phyloP scores from a whole-genome alignment of 169 alveolate species.

The Cryptosporidium baileyi region DNA sequence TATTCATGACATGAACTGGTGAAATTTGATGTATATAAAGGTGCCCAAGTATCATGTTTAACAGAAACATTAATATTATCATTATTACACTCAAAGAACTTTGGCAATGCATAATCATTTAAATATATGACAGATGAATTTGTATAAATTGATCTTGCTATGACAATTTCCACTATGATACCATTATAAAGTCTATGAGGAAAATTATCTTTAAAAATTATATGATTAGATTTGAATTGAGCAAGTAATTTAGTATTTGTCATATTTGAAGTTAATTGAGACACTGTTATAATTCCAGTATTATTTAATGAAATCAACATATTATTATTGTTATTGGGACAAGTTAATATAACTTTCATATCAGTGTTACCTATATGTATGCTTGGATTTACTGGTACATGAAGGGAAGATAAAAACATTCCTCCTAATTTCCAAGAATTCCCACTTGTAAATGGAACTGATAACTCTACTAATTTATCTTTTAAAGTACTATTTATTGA shows the following conservation, averaged over 20 bases:
- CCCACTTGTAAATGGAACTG: slow-evolving; percentile 11
- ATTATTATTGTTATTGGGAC: slow-evolving; percentile 12
- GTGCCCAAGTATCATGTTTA: slow-evolving; percentile 59
- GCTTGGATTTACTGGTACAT: slow-evolving; percentile 38
- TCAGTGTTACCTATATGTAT: slow-evolving; percentile 35
- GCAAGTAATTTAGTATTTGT: slow-evolving; percentile 3
- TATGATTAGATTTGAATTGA: neutral
- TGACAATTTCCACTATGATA: slow-evolving; percentile 17
- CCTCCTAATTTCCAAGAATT: slow-evolving; percentile 64
- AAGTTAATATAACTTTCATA: slow-evolving; percentile 17
- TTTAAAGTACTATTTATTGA: neutral
- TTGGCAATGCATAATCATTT: slow-evolving; percentile 11
- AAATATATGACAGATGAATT: slow-evolving; percentile 36
- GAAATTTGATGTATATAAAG: slow-evolving; percentile 47
- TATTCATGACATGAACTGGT: slow-evolving; percentile 49
- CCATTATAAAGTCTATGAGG: slow-evolving; percentile 43
- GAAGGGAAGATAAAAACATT: slow-evolving; percentile 48
- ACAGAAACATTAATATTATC: slow-evolving; percentile 21
- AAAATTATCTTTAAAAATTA: neutral
- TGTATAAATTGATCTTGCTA: slow-evolving; percentile 50
- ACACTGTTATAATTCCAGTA: slow-evolving; percentile 15
- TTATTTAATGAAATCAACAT: slow-evolving; percentile 15
- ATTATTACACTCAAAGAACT: slow-evolving; percentile 21
- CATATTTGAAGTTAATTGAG: neutral
- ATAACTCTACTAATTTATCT: neutral